Evolutionary conservation across 805 yeast genomes (phyloP).

Genomic region (Cyberlindnera euphorbiiphila): DNA sequence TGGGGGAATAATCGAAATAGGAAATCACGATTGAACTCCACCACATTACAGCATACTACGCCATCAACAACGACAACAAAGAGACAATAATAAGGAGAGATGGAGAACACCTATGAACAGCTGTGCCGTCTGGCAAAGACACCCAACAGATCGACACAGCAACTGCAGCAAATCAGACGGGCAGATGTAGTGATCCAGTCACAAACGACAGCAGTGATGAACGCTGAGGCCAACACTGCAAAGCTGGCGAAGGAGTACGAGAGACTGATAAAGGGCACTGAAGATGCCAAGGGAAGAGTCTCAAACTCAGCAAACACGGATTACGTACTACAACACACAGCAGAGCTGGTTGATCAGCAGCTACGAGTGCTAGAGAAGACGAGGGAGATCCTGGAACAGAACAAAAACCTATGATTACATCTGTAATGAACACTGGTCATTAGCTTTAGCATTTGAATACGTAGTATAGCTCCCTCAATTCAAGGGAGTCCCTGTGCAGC

Average conservation of each 20-base stretch:
- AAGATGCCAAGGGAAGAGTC: slow-evolving; percentile 3
- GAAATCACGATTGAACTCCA: neutral
- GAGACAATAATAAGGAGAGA: neutral
- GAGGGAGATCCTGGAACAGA: slow-evolving; percentile 33
- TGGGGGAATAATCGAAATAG: too few species aligned
- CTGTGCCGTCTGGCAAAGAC: slow-evolving; percentile 6
- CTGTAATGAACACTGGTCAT: too few species aligned
- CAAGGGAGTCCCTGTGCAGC: slow-evolving; percentile 36
- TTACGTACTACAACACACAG: slow-evolving; percentile 45
- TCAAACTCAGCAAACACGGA: slow-evolving; percentile 13
- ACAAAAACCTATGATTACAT: slow-evolving; percentile 13
- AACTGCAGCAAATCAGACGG: slow-evolving; percentile 23
- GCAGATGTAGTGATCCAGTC: slow-evolving; percentile 21
- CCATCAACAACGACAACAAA: neutral
- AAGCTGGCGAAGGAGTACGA: slow-evolving; percentile 9
- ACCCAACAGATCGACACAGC: slow-evolving; percentile 16
- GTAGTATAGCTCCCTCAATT: too few species aligned
- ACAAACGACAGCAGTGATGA: slow-evolving; percentile 18
- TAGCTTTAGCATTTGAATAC: too few species aligned
- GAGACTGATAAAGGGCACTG: slow-evolving; percentile 7
- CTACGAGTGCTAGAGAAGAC: slow-evolving; percentile 67
- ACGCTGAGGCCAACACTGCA: slow-evolving; percentile 10
- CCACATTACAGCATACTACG: too few species aligned
- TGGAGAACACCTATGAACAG: slow-evolving; percentile 7
- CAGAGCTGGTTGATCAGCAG: slow-evolving; percentile 70